Evolutionary conservation across 768 basidiomycete species (phyloP).

Genomic region (Auricularia sp.): DNA sequence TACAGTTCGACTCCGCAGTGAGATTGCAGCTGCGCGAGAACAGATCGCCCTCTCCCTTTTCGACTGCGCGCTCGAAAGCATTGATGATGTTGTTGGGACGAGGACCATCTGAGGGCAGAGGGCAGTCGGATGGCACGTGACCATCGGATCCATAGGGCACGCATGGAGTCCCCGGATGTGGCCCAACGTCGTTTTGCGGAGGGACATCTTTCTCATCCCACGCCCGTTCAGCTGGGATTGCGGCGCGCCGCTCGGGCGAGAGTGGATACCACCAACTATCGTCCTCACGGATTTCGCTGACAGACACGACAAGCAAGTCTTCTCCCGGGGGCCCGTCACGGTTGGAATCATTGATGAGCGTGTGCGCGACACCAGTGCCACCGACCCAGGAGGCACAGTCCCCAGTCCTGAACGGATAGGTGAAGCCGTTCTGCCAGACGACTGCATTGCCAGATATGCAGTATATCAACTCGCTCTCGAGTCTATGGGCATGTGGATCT

Average conservation of each 20-base stretch:
- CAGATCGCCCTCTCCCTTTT: slow-evolving; percentile 12
- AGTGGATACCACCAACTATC: slow-evolving; percentile 9
- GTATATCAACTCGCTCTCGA: slow-evolving; percentile 14
- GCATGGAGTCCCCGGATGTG: slow-evolving; percentile 11
- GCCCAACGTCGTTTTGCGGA: slow-evolving; percentile 10
- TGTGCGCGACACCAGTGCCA: slow-evolving; percentile 14
- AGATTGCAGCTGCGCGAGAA: slow-evolving; percentile 12
- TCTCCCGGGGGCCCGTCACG: slow-evolving; percentile 7
- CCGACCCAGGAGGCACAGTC: slow-evolving; percentile 11
- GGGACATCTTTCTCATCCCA: slow-evolving; percentile 10
- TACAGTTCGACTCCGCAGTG: slow-evolving; percentile 11
- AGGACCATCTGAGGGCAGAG: slow-evolving; percentile 3
- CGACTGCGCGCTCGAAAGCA: slow-evolving; percentile 6
- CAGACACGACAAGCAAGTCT: slow-evolving; percentile 10
- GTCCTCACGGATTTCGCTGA: slow-evolving; percentile 8
- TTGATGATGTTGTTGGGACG: slow-evolving; percentile 12
- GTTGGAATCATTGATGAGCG: slow-evolving; percentile 15
- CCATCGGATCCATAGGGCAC: background rate
- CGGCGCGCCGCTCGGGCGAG: slow-evolving; percentile 2
- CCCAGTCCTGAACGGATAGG: slow-evolving; percentile 8
- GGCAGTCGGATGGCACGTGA: slow-evolving; percentile 5
- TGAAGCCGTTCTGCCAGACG: slow-evolving; percentile 14
- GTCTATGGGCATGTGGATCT: slow-evolving; percentile 11
- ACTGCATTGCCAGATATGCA: slow-evolving; percentile 10
- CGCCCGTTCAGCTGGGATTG: background rate